These are phyloP conservation scores for Lactarius akahatsu DNA, from an alignment of 768 basidiomycete genomes.

Conservation along the genomic window DNA sequence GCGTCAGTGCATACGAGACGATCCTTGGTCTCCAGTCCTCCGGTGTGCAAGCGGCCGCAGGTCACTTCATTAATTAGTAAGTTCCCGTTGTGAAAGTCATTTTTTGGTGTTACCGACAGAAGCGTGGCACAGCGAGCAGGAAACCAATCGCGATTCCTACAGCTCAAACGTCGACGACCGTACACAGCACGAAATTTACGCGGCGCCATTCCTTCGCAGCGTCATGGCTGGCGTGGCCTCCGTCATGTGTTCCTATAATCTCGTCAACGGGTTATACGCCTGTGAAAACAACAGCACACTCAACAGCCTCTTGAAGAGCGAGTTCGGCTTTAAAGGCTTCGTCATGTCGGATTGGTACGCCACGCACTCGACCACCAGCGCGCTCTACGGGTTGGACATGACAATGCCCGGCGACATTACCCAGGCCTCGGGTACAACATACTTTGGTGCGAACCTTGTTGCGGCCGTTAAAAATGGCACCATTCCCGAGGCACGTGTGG, in stretches of 20 bases:
- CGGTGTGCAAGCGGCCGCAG: constrained; percentile 85
- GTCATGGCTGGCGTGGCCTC: constrained; percentile 72
- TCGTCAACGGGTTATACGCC: constrained; percentile 68
- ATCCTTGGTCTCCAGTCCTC: constrained; percentile 77
- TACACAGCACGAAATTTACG: constrained; percentile 74
- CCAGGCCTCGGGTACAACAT: constrained; percentile 47
- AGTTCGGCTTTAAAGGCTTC: constrained; percentile 76
- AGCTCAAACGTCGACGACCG: constrained; percentile 77
- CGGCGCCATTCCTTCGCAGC: constrained; percentile 65
- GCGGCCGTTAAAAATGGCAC: constrained; percentile 68
- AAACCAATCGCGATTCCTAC: constrained; percentile 52
- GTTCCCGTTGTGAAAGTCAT: constrained; percentile 29
- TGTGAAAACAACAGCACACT: constrained; percentile 71
- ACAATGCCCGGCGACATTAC: constrained; percentile 59
- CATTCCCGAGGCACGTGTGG: constrained; percentile 60
- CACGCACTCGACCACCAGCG: constrained; percentile 59
- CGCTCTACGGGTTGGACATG: constrained; percentile 63
- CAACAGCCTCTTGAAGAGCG: constrained; percentile 70
- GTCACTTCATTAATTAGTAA: constrained; percentile 77
- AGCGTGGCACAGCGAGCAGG: constrained; percentile 55
- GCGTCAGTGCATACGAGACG: constrained; percentile 77
- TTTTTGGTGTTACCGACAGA: background rate
- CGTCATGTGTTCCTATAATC: constrained; percentile 77
- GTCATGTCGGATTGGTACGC: constrained; percentile 78
- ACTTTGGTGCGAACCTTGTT: constrained; percentile 66